These are phyloP conservation scores for Phytophthora tubulina DNA, from an alignment of 352 stramenopile genomes.

Conservation along the genomic window DNA sequence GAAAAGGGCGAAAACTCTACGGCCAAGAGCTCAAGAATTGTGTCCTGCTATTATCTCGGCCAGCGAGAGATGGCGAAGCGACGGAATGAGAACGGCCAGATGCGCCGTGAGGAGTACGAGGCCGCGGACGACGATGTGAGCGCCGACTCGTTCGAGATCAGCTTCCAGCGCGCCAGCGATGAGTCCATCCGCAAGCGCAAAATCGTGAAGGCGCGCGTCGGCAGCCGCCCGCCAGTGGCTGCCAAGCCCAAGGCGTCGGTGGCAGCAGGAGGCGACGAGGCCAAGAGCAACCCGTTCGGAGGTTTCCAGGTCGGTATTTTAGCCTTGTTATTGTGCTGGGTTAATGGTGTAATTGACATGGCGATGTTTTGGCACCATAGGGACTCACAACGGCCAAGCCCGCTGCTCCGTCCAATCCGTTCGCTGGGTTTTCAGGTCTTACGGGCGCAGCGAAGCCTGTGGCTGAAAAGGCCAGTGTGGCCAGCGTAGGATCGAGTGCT, in stretches of 20 bases:
- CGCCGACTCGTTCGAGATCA: constrained; percentile 60
- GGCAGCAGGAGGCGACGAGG: constrained; percentile 13
- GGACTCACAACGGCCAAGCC: constrained; percentile 44
- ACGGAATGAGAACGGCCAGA: constrained; percentile 86
- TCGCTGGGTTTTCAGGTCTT: constrained; percentile 73
- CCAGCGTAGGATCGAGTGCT: constrained; percentile 18
- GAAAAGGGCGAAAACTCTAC: too few relatives aligned
- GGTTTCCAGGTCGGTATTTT: constrained; percentile 50
- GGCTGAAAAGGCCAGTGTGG: not conserved
- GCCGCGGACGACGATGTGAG: constrained; percentile 54
- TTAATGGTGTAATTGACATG: constrained; percentile 7
- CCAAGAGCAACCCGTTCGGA: constrained; percentile 52
- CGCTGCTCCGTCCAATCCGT: constrained; percentile 56
- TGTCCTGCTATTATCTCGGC: not conserved
- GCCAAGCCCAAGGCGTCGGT: constrained; percentile 25
- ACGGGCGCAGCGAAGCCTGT: constrained; percentile 24
- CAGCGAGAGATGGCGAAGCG: constrained; percentile 74
- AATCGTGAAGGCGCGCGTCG: constrained; percentile 78
- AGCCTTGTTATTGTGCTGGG: not conserved
- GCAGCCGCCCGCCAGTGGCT: constrained; percentile 27
- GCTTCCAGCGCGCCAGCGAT: constrained; percentile 80
- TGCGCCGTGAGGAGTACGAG: constrained; percentile 89
- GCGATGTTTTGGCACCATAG: constrained; percentile 15
- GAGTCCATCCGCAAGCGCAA: constrained; percentile 75
- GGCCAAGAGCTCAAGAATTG: not conserved